Percentiles rank a stretch among this genome's conserved stretches.
Evolutionary conservation across 192 early-diverging fungal genomes (phyloP).

Genomic region (Mortierella antarctica): DNA sequence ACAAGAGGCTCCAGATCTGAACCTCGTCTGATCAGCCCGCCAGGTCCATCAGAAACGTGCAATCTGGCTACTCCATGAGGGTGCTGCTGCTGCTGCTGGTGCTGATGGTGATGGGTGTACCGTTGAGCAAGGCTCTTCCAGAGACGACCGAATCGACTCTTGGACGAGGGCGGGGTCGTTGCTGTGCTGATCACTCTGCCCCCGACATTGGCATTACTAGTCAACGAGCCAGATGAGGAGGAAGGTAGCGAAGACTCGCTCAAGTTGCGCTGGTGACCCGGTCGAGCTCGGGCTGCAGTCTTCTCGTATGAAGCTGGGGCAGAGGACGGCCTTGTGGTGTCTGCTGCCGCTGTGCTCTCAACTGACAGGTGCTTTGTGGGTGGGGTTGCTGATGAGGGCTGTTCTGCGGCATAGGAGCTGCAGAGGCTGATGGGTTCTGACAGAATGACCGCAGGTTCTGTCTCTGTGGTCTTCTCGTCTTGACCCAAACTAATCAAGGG

Average conservation of each 20-base stretch:
- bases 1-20: constrained; percentile 24
- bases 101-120: not conserved
- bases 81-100: not conserved
- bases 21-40: not conserved
- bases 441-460: not conserved
- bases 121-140: constrained; percentile 36
- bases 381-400: too few relatives aligned
- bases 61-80: constrained; percentile 1
- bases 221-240: not conserved
- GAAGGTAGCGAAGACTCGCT: constrained; percentile 10
- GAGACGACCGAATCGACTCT: constrained; percentile 6
- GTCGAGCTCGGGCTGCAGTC: not conserved
- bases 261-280: constrained; percentile 14
- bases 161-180: too few relatives aligned
- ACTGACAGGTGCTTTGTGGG: too few relatives aligned
- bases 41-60: not conserved
- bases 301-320: not conserved
- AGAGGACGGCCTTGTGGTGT: not conserved
- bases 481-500: too few relatives aligned
- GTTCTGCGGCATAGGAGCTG: not conserved
- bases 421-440: not conserved
- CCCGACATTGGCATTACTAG: not conserved
- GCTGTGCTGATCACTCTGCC: not conserved
- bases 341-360: not conserved
- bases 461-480: too few relatives aligned